phyloP scores from a whole-genome alignment of 768 basidiomycete species.

The Russula sp. region DNA sequence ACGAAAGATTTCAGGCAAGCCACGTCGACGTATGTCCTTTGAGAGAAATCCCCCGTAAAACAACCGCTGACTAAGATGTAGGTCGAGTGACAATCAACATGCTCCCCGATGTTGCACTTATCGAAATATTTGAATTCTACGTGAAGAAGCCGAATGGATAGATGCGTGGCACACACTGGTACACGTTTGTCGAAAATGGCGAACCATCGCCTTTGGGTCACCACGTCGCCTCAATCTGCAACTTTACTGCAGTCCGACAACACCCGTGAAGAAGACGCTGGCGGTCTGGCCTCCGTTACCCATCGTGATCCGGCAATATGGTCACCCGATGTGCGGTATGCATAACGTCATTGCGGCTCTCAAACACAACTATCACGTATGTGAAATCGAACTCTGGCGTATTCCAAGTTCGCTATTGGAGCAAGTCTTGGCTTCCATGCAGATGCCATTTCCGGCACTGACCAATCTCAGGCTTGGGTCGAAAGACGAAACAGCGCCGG shows the following conservation, averaged over 20 bases:
- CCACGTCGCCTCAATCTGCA: background rate
- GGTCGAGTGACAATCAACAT: too few relatives aligned
- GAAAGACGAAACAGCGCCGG: background rate
- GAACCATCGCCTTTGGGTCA: background rate
- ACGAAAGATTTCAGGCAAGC: too few relatives aligned
- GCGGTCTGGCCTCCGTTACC: background rate
- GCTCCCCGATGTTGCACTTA: background rate
- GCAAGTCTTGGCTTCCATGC: background rate
- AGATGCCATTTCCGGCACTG: background rate
- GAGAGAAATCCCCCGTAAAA: too few relatives aligned
- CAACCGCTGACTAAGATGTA: too few relatives aligned
- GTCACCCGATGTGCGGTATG: too few relatives aligned
- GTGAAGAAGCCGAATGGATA: background rate
- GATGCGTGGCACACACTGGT: background rate
- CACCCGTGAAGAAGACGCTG: background rate
- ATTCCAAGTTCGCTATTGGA: background rate
- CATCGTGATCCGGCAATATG: background rate
- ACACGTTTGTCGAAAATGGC: background rate
- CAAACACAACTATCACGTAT: background rate
- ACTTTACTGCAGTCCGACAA: background rate
- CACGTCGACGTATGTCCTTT: too few relatives aligned
- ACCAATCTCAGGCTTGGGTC: background rate
- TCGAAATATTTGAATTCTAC: background rate
- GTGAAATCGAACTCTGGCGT: background rate
- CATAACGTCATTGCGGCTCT: background rate